These are phyloP conservation scores for Primulina tabacum DNA, from an alignment of 257 asterid genomes.

Conservation along the genomic window DNA sequence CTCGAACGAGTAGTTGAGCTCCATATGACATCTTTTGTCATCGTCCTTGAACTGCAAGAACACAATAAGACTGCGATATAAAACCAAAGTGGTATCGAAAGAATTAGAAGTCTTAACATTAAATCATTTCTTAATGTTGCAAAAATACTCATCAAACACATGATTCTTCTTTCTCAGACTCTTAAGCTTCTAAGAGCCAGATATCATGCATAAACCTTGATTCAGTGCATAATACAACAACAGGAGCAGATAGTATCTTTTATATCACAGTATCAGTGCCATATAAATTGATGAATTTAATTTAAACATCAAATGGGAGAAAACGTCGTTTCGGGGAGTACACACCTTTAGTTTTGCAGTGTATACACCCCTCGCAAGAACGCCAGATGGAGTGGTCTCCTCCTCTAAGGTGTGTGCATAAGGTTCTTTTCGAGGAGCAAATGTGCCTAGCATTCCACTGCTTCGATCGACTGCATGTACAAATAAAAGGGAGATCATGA, in stretches of 20 bases:
- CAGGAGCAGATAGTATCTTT: neutral
- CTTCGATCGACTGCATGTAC: conserved; percentile 59
- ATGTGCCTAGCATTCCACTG: conserved; percentile 76
- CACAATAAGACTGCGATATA: conserved; percentile 15
- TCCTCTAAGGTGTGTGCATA: conserved; percentile 61
- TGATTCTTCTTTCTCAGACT: neutral
- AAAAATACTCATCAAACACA: neutral
- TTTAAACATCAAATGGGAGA: neutral
- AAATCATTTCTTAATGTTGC: neutral
- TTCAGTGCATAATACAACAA: neutral
- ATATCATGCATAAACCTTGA: neutral
- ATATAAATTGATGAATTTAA: too few species aligned
- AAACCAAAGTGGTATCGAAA: conserved; percentile 4
- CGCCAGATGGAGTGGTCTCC: conserved; percentile 77
- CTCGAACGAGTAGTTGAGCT: conserved; percentile 64
- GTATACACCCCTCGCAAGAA: conserved; percentile 72
- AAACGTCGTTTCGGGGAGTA: neutral
- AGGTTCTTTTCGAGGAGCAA: conserved; percentile 68
- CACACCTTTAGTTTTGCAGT: conserved; percentile 63
- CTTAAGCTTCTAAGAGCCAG: neutral
- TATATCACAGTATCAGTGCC: neutral
- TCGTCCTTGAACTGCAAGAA: conserved; percentile 65
- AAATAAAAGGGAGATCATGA: conserved; percentile 13
- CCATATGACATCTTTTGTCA: conserved; percentile 62
- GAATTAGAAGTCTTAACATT: neutral